Base-by-base conservation (phyloP, 2,329 filamentous ascomycete species). In the Aschersonia sp. region DNA sequence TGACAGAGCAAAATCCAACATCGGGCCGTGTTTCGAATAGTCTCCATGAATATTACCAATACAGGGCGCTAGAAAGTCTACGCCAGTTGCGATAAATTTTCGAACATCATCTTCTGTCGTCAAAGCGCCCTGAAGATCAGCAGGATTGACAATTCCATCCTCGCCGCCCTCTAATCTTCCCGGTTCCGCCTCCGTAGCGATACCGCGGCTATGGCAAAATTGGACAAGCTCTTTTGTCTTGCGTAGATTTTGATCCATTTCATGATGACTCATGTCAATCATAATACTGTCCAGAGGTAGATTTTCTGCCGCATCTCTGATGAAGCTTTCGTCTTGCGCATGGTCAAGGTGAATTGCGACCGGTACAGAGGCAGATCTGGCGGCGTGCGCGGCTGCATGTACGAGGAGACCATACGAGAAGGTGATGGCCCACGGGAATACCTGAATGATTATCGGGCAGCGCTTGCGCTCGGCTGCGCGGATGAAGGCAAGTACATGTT, bases 31-130 rank as follows among this genome's bases (percentile, higher is more conserved):
- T 1, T 77, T 73, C 0, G 82, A 82, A 62, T 88, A 87, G 55
- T 80, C 77, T 5, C 84, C 84, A 63, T 88, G 84, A 43, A 88
- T 79, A 56, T 87, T 88, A 3, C 84, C 84, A 64, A 88, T 85
- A 0, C 82, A 82, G 0, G 84, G 84, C 4, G 84, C 84, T n/a
- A 88, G 65, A 68, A 81, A 84, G 57, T 87, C 80, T 58, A 88
- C 84, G 0, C 83, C 84, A 9, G 81, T 84, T 2, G 69, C 74
- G 5, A 85, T 75, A 57, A 88, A 87, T 55, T 84, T 77, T 53
- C 79, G 71, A 6, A 80, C 80, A 64, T 87, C 77, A 54, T 84
- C 81, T 0, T 77, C 73, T 1, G 80, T 86, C 0, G 83, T 87
- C 53, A 86, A 50, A 61, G 63, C 45, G 54, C 72, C 59, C 67